Evolutionary conservation across 306 rosid species (phyloP).

Genomic region (Sindora glabra): DNA sequence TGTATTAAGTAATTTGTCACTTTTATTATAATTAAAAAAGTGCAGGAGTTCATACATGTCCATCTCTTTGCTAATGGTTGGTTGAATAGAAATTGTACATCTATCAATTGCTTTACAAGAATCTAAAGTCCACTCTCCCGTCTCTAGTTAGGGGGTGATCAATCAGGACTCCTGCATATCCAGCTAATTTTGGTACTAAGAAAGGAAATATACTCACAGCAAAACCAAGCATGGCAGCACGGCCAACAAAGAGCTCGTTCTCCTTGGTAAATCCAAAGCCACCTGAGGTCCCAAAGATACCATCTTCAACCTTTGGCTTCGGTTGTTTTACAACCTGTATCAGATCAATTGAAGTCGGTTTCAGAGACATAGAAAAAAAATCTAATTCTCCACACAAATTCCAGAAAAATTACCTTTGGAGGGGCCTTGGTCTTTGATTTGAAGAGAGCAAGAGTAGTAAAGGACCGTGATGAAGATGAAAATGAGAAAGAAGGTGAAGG

Average conservation of each 20-base stretch:
- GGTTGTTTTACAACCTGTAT: conserved; percentile 40
- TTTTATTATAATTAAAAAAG: too few relatives aligned
- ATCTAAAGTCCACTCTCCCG: too few relatives aligned
- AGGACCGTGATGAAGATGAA: conserved; percentile 23
- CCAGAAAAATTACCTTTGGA: conserved; percentile 40
- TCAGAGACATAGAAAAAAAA: neutral
- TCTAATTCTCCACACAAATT: neutral
- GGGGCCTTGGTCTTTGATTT: conserved; percentile 83
- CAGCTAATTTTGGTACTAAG: too few relatives aligned
- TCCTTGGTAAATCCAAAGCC: conserved; percentile 96
- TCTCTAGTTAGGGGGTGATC: too few relatives aligned
- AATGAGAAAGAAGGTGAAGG: neutral
- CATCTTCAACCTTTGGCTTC: conserved; percentile 85
- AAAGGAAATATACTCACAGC: conserved; percentile 50
- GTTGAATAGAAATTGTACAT: too few relatives aligned
- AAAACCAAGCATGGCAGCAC: conserved; percentile 93
- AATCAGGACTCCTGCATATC: too few relatives aligned
- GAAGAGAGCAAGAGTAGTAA: conserved; percentile 54
- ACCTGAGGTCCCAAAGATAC: conserved; percentile 91
- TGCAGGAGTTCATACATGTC: too few relatives aligned
- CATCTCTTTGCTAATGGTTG: too few relatives aligned
- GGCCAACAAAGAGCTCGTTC: conserved; percentile 97
- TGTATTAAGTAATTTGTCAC: too few relatives aligned
- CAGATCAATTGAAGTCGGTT: neutral
- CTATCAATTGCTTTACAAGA: too few relatives aligned